These are phyloP conservation scores for Populus pruinosa DNA, from an alignment of 345 rosid genomes.

Conservation along the genomic window DNA sequence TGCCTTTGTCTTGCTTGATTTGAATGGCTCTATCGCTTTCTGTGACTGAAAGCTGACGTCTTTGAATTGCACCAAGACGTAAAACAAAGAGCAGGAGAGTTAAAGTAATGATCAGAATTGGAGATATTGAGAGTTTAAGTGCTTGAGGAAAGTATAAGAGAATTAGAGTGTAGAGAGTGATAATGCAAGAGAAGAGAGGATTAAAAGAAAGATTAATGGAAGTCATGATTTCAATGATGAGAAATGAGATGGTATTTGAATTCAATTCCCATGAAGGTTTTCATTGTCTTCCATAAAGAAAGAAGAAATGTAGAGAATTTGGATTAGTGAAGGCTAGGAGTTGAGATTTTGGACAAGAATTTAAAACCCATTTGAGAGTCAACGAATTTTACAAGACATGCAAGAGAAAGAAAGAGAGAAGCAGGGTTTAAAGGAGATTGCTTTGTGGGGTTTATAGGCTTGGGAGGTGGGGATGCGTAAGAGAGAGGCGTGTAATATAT, in stretches of 20 bases:
- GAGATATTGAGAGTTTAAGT: slow-evolving; percentile 39
- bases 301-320: not conserved
- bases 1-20: not conserved
- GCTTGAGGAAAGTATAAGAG: slow-evolving; percentile 54
- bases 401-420: not conserved
- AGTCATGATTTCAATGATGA: slow-evolving; percentile 5
- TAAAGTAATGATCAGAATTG: slow-evolving; percentile 47
- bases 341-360: not conserved
- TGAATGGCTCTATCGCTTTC: not conserved
- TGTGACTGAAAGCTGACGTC: slow-evolving; percentile 9
- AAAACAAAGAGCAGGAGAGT: slow-evolving; percentile 47
- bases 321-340: not conserved
- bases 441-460: slow-evolving; percentile 28
- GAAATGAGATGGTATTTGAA: not conserved
- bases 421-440: not conserved
- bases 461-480: slow-evolving; percentile 13
- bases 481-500: slow-evolving; percentile 38
- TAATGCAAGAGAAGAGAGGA: slow-evolving; percentile 56
- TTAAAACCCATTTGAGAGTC: not conserved
- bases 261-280: slow-evolving; percentile 10
- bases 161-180: slow-evolving; percentile 45
- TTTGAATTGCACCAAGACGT: slow-evolving; percentile 43
- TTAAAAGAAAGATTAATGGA: slow-evolving; percentile 15
- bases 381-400: not conserved
- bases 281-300: slow-evolving; percentile 26